Evolutionary conservation across 2,329 filamentous ascomycete species (phyloP), one percentile per base, ranked within the genome.

Genomic region (Fusarium staphyleae): DNA sequence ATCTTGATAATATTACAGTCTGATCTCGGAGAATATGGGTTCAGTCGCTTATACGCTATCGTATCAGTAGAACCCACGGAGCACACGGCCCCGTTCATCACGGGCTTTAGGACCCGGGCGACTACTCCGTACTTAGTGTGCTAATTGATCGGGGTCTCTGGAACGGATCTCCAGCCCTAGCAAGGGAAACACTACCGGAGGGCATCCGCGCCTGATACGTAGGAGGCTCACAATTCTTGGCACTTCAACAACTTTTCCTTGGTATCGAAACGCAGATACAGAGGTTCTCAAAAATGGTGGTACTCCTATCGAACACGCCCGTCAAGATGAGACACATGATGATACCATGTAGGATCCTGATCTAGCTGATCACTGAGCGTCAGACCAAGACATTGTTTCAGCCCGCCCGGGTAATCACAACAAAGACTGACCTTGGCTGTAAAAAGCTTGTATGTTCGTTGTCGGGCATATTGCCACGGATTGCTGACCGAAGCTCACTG

Each of bases 341-440:
- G 35, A n/a, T 22, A 7, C 19, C 48, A 39, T 34, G 22, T 29
- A 48, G 11, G 24, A 26, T 15, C n/a, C 13, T 36, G 33, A 36
- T 36, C 24, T 28, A 24, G 19, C 8, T 16, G 28, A 36, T 29
- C 37, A 47, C 19, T 43, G 49, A 33, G 42, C 42, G 35, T 13
- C 44, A 41, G 47, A 52, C 36, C 36, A 47, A 63, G 40, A 62
- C 56, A 58, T 45, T 28, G 59, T 57, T 46, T 67, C 57, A 66
- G 45, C 19, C 35, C 35, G 39, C 39, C 51, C 42, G 52, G 42
- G 39, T 53, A 55, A 48, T 46, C 32, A 33, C 24, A 19, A 48
- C 41, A 34, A 26, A 48, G n/a, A 40, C 44, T 59, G 43, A 40
- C 40, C 32, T 52, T 49, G 49, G 52, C 52, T 40, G 39, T 56